These are phyloP conservation scores for Fusarium protoensiforme DNA, from an alignment of 2,329 filamentous ascomycete genomes.

Conservation along the genomic window DNA sequence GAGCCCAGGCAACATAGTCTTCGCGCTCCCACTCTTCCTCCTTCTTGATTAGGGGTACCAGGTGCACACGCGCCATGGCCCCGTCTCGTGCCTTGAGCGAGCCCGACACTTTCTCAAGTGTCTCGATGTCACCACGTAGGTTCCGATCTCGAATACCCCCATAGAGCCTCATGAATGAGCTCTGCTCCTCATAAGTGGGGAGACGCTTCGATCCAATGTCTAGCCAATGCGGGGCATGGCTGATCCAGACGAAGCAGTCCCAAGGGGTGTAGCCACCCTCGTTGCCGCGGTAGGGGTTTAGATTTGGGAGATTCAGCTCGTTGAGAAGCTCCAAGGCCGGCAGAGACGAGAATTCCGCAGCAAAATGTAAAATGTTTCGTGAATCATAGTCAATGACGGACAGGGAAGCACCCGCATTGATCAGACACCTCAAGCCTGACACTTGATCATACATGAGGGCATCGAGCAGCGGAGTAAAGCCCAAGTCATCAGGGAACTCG, in stretches of 20 bases:
- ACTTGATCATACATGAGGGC: fast-evolving
- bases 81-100: not conserved
- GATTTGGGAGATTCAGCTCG: not conserved
- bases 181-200: not conserved
- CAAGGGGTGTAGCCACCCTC: not conserved
- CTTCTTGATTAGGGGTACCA: not conserved
- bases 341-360: fast-evolving
- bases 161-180: slow-evolving; percentile 15
- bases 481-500: fast-evolving
- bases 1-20: slow-evolving; percentile 7
- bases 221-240: fast-evolving
- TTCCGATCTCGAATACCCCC: slow-evolving; percentile 14
- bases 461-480: fast-evolving
- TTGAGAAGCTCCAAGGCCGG: not conserved
- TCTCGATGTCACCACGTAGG: slow-evolving; percentile 1
- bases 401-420: not conserved
- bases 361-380: not conserved
- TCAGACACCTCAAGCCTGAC: not conserved
- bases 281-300: not conserved
- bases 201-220: fast-evolving
- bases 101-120: not conserved
- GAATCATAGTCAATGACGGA: fast-evolving
- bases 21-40: slow-evolving; percentile 1
- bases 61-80: not conserved
- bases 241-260: not conserved